phyloP scores from a whole-genome alignment of 805 yeast genomes.

The Blastobotrys terrestris region DNA sequence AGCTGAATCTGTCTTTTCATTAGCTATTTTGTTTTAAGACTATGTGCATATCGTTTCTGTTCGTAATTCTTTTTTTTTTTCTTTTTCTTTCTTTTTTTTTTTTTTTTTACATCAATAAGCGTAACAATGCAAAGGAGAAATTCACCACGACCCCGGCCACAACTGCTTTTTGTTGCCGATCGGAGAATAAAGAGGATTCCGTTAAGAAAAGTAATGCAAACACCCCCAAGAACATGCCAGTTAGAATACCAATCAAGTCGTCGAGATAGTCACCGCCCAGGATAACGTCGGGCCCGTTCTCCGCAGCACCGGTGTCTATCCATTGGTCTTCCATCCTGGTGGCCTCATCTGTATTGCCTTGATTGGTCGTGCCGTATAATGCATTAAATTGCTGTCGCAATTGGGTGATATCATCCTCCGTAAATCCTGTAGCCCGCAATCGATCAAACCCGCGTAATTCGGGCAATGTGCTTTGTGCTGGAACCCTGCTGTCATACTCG shows the following conservation, averaged over 20 bases:
- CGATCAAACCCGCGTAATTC: conserved; percentile 84
- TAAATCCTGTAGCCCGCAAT: conserved; percentile 73
- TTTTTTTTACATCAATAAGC: neutral
- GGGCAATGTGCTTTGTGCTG: conserved; percentile 48
- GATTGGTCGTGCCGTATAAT: conserved; percentile 38
- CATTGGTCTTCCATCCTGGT: conserved; percentile 75
- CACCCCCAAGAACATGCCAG: conserved; percentile 75
- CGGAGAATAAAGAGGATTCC: conserved; percentile 51
- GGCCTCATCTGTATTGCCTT: conserved; percentile 26
- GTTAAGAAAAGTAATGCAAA: conserved; percentile 56
- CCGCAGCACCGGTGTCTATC: conserved; percentile 71
- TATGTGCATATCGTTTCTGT: neutral
- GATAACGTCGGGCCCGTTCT: conserved; percentile 35
- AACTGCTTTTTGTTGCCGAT: conserved; percentile 60
- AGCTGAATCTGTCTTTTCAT: no score
- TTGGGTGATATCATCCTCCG: conserved; percentile 66
- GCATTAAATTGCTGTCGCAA: conserved; percentile 68
- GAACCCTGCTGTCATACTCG: conserved; percentile 46
- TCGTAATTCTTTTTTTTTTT: no score
- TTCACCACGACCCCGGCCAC: conserved; percentile 67
- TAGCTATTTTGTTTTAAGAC: neutral
- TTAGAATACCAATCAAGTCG: conserved; percentile 57
- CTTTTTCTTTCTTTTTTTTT: no score
- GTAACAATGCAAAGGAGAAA: conserved; percentile 48
- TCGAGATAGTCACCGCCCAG: conserved; percentile 52